Conservation (phyloP, 192 early-diverging fungal genomes). For the Diversispora eburnea region DNA sequence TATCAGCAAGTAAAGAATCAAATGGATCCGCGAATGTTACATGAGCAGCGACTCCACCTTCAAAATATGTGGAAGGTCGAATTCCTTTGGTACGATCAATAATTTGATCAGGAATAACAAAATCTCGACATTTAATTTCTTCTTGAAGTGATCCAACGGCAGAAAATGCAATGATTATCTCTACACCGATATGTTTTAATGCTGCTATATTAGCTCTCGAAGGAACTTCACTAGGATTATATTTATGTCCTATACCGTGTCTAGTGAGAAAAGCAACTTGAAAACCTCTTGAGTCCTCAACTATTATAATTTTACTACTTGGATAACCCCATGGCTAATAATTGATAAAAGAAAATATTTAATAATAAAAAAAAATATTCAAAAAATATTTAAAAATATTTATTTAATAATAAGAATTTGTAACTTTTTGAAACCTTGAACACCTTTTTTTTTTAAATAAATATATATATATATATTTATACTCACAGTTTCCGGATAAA, state of each 20-base stretch:
- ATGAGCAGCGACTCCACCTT: conserved; percentile 85
- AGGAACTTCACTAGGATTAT: conserved; percentile 88
- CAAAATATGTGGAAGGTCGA: conserved; percentile 92
- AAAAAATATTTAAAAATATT: no score
- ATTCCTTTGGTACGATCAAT: conserved; percentile 98
- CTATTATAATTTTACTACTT: conserved; percentile 82
- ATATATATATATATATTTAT: not conserved
- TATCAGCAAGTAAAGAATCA: conserved; percentile 64
- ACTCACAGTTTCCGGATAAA: conserved; percentile 79
- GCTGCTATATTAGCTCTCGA: conserved; percentile 97
- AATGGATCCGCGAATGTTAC: conserved; percentile 95
- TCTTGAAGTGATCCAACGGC: conserved; percentile 94
- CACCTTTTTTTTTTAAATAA: not conserved
- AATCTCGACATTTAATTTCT: conserved; percentile 91
- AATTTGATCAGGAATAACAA: conserved; percentile 91
- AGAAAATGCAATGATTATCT: conserved; percentile 92
- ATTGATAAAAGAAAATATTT: not conserved
- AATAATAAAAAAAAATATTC: conserved; percentile 16
- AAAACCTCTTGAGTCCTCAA: conserved; percentile 60
- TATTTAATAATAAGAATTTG: not conserved
- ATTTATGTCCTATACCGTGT: conserved; percentile 86
- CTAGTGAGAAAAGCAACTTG: conserved; percentile 95
- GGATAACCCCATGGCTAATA: conserved; percentile 82
- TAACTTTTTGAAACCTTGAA: no score
- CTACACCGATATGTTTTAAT: conserved; percentile 88